Evolutionary conservation across 1,284 basidiomycete genomes (phyloP).

Genomic region (Gastroboletus turbinatus): DNA sequence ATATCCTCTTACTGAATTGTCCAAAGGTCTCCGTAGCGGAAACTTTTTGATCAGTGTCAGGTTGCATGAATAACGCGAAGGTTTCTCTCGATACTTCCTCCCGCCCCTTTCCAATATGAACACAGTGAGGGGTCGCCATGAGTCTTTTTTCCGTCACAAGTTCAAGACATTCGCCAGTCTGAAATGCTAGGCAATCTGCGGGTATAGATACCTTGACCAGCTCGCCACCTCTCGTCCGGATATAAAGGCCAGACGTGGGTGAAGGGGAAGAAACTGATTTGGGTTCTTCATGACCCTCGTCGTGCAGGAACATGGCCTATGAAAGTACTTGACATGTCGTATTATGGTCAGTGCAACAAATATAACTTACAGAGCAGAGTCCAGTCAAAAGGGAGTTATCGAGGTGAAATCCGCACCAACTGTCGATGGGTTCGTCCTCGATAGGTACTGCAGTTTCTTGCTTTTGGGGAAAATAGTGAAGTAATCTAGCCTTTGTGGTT

Average conservation of each 20-base stretch:
- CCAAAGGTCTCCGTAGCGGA: slow-evolving; percentile 78
- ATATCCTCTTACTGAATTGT: slow-evolving; percentile 81
- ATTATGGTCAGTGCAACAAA: not conserved
- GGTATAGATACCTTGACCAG: slow-evolving; percentile 85
- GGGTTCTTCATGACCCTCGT: slow-evolving; percentile 42
- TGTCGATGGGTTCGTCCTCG: slow-evolving; percentile 69
- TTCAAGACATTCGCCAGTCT: slow-evolving; percentile 91
- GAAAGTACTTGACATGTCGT: slow-evolving; percentile 6
- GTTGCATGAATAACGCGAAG: slow-evolving; percentile 91
- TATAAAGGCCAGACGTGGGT: slow-evolving; percentile 81
- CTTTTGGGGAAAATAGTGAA: slow-evolving; percentile 86
- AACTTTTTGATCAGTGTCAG: slow-evolving; percentile 76
- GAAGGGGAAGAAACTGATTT: slow-evolving; percentile 65
- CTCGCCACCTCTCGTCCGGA: slow-evolving; percentile 75
- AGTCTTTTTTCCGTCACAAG: slow-evolving; percentile 77
- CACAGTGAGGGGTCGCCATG: slow-evolving; percentile 89
- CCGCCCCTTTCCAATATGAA: slow-evolving; percentile 60
- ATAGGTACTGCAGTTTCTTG: slow-evolving; percentile 36
- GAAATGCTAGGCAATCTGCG: slow-evolving; percentile 79
- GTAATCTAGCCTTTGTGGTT: slow-evolving; percentile 80
- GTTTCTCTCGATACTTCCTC: slow-evolving; percentile 75
- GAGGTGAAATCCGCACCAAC: slow-evolving; percentile 80
- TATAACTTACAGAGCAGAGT: slow-evolving; percentile 68
- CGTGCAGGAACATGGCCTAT: slow-evolving; percentile 78
- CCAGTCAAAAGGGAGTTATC: slow-evolving; percentile 90